Base-by-base conservation (phyloP, 805 yeast species). In the Teunomyces lycoperdinae region DNA sequence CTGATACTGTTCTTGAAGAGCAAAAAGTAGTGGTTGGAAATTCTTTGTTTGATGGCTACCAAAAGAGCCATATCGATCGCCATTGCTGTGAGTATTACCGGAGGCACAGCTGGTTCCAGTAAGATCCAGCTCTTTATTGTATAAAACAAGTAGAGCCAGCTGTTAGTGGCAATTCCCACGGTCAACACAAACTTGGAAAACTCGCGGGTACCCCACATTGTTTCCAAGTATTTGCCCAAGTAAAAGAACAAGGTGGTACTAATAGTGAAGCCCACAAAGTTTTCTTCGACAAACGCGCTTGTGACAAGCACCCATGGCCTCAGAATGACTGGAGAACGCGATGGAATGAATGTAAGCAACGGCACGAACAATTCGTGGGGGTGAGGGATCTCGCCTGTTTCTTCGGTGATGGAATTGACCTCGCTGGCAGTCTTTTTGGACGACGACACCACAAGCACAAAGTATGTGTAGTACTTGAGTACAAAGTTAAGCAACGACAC, bases 221-320 rank as follows among this genome's bases (percentile, higher is more conserved):
- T 74, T 58, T 85, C 91, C 53, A 84, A 74, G 66, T 81, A 85
- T 44, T 78, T 71, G 3, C 88, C 89, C 31, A 85, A 74, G 55
- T 77, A 79, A 45, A 73, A 65, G 9, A 79, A 55, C 11, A 76
- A 60, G 17, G 70, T 48, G 17, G 71, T 56, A 17, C 77, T 64
- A 6, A 70, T 55, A 5, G 68, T 39, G 9, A 75, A 66, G 3
- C 76, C 66, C 10, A 76, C 36, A 14, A 76, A 44, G 33, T 68
- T 69, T 39, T 71, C 74, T 47, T 79, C 84, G 14, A 77, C 72
- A 47, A 79, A 71, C 11, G 75, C 54, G 14, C 76, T 58, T 3
- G 83, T 77, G 30, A 77, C 40, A 9, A 80, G 57, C 5, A 77
- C 78, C 83, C 84, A 80, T 4, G 81, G 81, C 26, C 74, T 64